Base-by-base conservation (phyloP, 108 stramenopile species). In the Cylindrotheca closterium region DNA sequence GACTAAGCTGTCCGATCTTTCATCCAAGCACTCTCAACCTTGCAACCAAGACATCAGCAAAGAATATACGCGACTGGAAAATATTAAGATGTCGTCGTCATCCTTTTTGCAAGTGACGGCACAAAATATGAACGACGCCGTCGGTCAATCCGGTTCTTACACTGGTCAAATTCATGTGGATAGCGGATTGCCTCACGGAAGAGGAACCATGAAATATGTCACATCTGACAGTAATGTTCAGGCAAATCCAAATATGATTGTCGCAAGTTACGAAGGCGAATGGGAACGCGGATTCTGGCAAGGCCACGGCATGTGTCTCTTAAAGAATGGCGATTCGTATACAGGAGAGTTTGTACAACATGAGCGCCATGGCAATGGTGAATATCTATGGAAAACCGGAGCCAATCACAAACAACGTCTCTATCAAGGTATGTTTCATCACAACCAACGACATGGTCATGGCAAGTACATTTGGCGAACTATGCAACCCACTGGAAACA, bases 361-460 rank as follows among this genome's bases (percentile, higher is more conserved):
- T 1, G 24, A 60, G 46, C 59, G 59, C 8, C 55, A 57, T 57
- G 46, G 45, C 42, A 25, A 18, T 45, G 59, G 59, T 46, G 3
- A 45, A 30, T 60, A 60, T 47, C n/a, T 5, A 47, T 60, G 59
- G 59, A 30, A 30, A 27, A 27, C 1, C 7, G 23, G 22, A 2
- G 18, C 59, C 17, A 45, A 2, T 24, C 23, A 55, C 1, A 1
- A 45, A 24, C 27, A 60, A 60, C 2, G 59, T 21, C 18, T 30
- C 19, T 60, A 60, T 60, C 59, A 60, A 26, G 59, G 59, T 1
- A 12, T 31, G 12, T 60, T 60, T 60, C 7, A 26, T 26, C 45
- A 60, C 15, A 60, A 60, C 26, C 45, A 47, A 60, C 46, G 59
- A 2, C 59, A 60, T 60, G 59, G 59, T 31, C 45, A 60, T 60